Base-by-base conservation (phyloP, 2,329 filamentous ascomycete species). In the Colletotrichum tropicicola region DNA sequence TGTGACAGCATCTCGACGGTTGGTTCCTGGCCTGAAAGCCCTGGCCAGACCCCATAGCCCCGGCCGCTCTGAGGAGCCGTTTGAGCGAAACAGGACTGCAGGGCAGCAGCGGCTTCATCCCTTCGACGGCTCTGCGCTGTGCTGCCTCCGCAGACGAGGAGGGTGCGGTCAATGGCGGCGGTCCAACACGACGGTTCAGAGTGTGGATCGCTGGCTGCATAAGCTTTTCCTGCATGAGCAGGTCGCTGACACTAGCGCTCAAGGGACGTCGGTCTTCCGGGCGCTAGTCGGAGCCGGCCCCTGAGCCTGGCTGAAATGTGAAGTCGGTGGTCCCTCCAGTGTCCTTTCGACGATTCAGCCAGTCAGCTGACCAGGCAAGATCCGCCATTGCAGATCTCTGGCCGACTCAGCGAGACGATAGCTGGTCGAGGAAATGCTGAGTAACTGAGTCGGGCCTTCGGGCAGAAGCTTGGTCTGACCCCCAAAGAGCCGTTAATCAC, bases 261-360 rank as follows among this genome's bases (percentile, higher is more conserved):
- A 30, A 45, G 49, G 32, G 35, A 35, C n/a, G 12, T 45, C 43
- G 30, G 35, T 30, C 8, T 35, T 56, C 37, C 43, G 44, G 13
- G n/a, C 61, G 57, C 61, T 56, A 65, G 27, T 15, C 3, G 15
- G 21, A 45, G 21, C 30, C 49, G 49, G 61, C 17, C 56, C n/a
- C 21, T 25, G 9, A 21, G 15, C 28, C 43, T 27, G 27, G 27
- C 57, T 51, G 35, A 45, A 21, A 13, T 21, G 17, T 39, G 57
- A 35, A 49, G 12, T 37, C 15, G 13, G 9, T 28, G 21, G 43
- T 19, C 12, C 17, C 8, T 32, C 30, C 35, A 35, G 23, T 25
- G n/a, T 25, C 30, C 47, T 28, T 25, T 53, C 23, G 21, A 19
- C n/a, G 19, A 32, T 51, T 37, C 57, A 61, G 35, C 49, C 49